Evolutionary conservation across 495 filamentous ascomycete species (phyloP), one percentile per base, ranked within the genome.

Genomic region (Lindgomyces ingoldianus): DNA sequence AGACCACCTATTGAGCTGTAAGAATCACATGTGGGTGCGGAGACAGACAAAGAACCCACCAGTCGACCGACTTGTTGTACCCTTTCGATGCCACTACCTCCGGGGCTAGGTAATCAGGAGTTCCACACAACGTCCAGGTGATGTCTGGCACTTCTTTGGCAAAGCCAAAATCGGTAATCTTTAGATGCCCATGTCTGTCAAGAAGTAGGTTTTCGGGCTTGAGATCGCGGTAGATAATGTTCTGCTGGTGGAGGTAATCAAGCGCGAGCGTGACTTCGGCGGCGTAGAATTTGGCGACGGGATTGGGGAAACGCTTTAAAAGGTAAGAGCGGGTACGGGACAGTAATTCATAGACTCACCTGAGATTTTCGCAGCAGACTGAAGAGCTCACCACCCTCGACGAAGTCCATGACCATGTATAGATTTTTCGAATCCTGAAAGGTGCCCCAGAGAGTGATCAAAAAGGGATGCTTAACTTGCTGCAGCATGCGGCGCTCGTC

Each of bases 351-450:
- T 6, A 39, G 33, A 80, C 89, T 78, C 80, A 97, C 94, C 82
- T 96, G 95, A 39, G 93, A 97, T 77, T 97, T 97, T 60, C 95
- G 85, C 58, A 98, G 79, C 68, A 98, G 74, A 71, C 93, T 97
- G 76, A 98, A 98, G 52, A 98, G 80, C 80, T 98, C 95, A 59
- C 94, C 94, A 68, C 94, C 94, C 76, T 98, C 95, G n/a, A 98
- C 91, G 79, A 98, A 98, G 72, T 98, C 94, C 94, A 98, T 98
- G 67, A 98, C 94, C 94, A 98, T 98, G 81, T 98, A 98, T 21
- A 98, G 79, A 73, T 98, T 98, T 74, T 87, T 88, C 19, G 89
- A 83, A 68, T 98, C 95, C 74, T 98, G 92, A 75, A 96, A 98
- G 18, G 94, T 98, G 33, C 95, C 95, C 95, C 95, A 98, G 47